phyloP scores from a whole-genome alignment of 208 protist genomes.

The Wallacemonas sp. region DNA sequence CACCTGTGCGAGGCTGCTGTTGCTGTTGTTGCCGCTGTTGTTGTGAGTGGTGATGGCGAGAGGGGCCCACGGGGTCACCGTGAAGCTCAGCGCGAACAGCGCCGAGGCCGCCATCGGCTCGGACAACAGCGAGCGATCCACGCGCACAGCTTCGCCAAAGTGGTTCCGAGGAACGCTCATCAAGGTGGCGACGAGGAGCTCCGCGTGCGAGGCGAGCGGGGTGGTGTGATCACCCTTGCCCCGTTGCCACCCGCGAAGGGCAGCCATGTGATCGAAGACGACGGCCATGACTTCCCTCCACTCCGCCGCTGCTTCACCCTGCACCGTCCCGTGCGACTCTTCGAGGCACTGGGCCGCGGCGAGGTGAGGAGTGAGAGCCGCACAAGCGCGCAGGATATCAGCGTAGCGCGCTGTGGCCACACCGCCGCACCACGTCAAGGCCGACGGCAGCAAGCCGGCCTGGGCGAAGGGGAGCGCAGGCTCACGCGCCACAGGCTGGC shows the following conservation, averaged over 20 bases:
- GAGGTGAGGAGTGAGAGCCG: not conserved
- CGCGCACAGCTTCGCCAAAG: not conserved
- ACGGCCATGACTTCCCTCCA: not conserved
- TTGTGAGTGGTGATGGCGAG: too few species aligned
- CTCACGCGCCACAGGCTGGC: too few species aligned
- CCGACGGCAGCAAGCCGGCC: not conserved
- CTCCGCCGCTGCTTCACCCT: constrained; percentile 5
- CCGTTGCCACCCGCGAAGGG: constrained; percentile 15
- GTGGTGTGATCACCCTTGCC: not conserved
- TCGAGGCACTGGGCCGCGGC: not conserved
- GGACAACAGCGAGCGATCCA: not conserved
- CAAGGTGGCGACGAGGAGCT: not conserved
- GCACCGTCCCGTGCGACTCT: not conserved
- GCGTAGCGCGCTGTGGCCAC: constrained; percentile 7
- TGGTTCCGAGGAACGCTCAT: not conserved
- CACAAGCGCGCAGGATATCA: not conserved
- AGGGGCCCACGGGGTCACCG: not conserved
- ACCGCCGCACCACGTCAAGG: constrained; percentile 10
- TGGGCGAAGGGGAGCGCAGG: not conserved
- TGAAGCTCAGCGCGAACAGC: not conserved
- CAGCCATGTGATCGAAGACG: constrained; percentile 16
- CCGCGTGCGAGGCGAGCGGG: not conserved
- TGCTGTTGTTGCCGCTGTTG: too few species aligned
- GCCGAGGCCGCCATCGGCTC: not conserved
- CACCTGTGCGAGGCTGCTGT: not conserved